Base-by-base conservation (phyloP, 805 yeast genomes). In the Candida endomychidarum region DNA sequence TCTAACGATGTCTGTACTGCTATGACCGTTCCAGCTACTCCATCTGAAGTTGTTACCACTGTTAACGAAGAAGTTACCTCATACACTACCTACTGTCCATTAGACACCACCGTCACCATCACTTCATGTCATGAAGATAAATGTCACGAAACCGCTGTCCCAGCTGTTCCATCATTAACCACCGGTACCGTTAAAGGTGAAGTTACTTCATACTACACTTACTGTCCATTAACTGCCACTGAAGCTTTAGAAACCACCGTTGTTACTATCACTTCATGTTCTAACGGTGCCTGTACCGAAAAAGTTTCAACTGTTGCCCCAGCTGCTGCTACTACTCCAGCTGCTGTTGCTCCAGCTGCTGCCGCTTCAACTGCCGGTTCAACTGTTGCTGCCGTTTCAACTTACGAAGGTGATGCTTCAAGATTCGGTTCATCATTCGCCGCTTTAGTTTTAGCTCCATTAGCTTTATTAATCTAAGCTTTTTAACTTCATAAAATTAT, bases 391-490 rank as follows among this genome's bases (percentile, higher is more conserved):
- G 38, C 47, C 21, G 43, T 53, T 27, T 42, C 56, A 19, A 49
- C 63, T 34, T 58, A 46, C 51, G 56, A 52, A 41, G 62, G 56
- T 42, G 60, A 52, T 30, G 62, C 53, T 42, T 40, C 44, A 38
- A 46, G 41, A 33, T 35, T 42, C 32, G 47, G 48, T 27, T 54
- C 57, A 22, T 60, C 67, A 16, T 44, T 56, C 20, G 42, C 55
- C 22, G 67, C 66, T 29, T 41, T 57, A 31, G 49, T 56, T 33
- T 57, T 62, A 42, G 45, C 63, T 63, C 70, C 48, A 43, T 38
- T 47, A 43, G 70, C 64, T 40, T 60, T 59, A 58, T 57, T 65
- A 50, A 42, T 65, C 50, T 65, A 61, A 61, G 49, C 11, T 18
- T 25, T 25, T 19, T 26, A 20, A 20, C 22, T 16, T 23, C 27